Evolutionary conservation across 306 rosid species (phyloP).

Genomic region (Psophocarpus tetragonolobus): DNA sequence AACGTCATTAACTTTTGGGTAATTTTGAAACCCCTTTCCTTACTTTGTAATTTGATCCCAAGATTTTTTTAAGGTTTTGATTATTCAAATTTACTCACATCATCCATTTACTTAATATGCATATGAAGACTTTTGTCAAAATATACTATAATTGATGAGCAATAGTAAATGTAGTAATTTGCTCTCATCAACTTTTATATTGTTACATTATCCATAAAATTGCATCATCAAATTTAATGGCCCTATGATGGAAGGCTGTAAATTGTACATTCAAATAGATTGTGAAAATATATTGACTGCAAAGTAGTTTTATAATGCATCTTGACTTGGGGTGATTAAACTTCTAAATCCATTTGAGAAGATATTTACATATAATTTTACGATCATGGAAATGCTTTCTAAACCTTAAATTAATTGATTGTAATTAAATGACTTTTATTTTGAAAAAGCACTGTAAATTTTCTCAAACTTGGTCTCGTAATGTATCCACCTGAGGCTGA

Average conservation of each 20-base stretch:
- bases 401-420: neutral
- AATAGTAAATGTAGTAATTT: conserved; percentile 1
- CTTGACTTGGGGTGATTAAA: neutral
- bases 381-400: neutral
- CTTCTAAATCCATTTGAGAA: conserved; percentile 1
- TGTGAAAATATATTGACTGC: neutral
- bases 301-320: neutral
- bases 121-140: neutral
- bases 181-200: neutral
- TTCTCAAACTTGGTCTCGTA: neutral
- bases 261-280: neutral
- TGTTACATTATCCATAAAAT: conserved; percentile 1
- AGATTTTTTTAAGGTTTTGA: neutral
- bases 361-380: neutral
- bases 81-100: neutral
- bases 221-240: neutral
- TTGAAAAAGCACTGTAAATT: neutral
- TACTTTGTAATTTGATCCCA: neutral
- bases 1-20: conserved; percentile 1
- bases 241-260: neutral
- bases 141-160: neutral
- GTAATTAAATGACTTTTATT: neutral
- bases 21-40: neutral
- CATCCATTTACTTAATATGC: neutral
- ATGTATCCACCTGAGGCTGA: neutral